phyloP scores from a whole-genome alignment of 192 early-diverging fungal genomes.

The Entophlyctis luteolus region DNA sequence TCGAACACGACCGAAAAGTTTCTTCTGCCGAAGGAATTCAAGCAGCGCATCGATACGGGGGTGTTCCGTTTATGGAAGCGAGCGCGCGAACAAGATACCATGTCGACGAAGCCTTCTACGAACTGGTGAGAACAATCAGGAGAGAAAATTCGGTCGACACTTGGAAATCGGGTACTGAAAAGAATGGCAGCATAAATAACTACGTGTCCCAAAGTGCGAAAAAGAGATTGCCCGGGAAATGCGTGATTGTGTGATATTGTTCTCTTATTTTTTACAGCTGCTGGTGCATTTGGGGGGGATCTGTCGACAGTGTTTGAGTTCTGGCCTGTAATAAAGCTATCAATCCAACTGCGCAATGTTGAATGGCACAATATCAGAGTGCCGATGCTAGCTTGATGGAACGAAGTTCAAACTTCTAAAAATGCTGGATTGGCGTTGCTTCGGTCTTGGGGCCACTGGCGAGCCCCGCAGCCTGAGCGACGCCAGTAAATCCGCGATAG shows the following conservation, averaged over 20 bases:
- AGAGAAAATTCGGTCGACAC: conserved; percentile 28
- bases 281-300: neutral
- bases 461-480: too few species aligned
- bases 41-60: conserved; percentile 71
- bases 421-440: too few species aligned
- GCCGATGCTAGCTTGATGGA: too few species aligned
- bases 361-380: too few species aligned
- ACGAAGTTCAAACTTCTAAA: too few species aligned
- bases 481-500: too few species aligned
- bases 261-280: neutral
- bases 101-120: conserved; percentile 88
- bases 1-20: conserved; percentile 61
- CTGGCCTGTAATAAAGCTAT: too few species aligned
- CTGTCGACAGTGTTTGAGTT: too few species aligned
- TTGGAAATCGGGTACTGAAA: neutral
- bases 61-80: conserved; percentile 77
- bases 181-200: neutral
- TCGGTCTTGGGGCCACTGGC: too few species aligned
- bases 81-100: conserved; percentile 83
- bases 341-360: too few species aligned
- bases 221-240: conserved; percentile 19
- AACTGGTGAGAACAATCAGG: conserved; percentile 81
- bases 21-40: conserved; percentile 69
- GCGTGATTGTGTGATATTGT: conserved; percentile 14
- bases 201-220: neutral